Conservation (phyloP, 148 eudicot genomes). For the Agrostemma githago region DNA sequence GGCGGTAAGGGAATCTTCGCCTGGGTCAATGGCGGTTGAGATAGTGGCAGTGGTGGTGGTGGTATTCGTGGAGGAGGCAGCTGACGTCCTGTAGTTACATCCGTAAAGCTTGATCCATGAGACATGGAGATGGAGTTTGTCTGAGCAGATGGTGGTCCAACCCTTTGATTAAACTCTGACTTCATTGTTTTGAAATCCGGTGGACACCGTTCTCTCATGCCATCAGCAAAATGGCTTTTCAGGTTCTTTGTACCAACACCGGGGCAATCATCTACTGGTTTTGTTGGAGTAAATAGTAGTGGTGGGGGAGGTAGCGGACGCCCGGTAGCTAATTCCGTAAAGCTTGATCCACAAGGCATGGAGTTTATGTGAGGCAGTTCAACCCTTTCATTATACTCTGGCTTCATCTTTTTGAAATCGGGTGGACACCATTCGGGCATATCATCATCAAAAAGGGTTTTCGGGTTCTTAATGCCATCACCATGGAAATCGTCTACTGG, state of each 20-base stretch:
- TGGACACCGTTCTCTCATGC: slow-evolving; percentile 83
- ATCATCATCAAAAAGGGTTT: slow-evolving; percentile 53
- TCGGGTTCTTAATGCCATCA: slow-evolving; percentile 6
- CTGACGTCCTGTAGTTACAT: slow-evolving; percentile 27
- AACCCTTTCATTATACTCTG: slow-evolving; percentile 20
- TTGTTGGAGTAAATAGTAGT: not conserved
- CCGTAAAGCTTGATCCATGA: slow-evolving; percentile 16
- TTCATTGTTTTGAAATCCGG: slow-evolving; percentile 31
- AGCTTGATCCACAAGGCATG: slow-evolving; percentile 12
- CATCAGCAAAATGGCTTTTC: slow-evolving; percentile 46
- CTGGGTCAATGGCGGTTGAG: not conserved
- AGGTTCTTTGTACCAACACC: not conserved
- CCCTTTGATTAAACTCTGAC: slow-evolving; percentile 22
- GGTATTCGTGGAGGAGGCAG: slow-evolving; percentile 21
- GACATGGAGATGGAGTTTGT: slow-evolving; percentile 10
- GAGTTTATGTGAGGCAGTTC: slow-evolving; percentile 19
- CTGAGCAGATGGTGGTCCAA: slow-evolving; percentile 18
- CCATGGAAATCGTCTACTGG: not conserved
- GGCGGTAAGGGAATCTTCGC: not conserved
- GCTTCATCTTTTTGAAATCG: slow-evolving; percentile 24
- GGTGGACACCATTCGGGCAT: slow-evolving; percentile 91
- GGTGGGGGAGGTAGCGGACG: too few species aligned
- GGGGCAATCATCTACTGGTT: not conserved
- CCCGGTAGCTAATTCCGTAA: slow-evolving; percentile 27
- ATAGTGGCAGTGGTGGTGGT: not conserved